A percentile compares a stretch with the other conserved stretches of the same genome.
Evolutionary conservation across 129 eudicot species (phyloP).

Genomic region (Flaveria linearis): DNA sequence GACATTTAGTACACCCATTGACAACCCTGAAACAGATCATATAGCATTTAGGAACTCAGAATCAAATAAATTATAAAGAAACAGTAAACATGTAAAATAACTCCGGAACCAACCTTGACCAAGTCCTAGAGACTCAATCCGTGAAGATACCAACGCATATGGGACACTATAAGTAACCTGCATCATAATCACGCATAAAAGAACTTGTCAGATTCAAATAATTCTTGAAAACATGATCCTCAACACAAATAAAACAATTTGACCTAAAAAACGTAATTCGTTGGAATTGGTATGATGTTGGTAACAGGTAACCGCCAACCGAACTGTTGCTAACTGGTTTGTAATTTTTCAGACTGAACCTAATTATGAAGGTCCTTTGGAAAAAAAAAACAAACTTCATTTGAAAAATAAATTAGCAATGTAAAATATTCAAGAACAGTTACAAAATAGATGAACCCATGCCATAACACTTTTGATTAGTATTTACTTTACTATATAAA

Average conservation of each 20-base stretch:
- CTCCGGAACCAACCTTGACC: conserved; percentile 78
- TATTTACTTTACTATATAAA: not conserved
- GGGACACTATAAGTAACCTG: conserved; percentile 99
- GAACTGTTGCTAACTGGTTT: not conserved
- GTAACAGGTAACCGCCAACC: not conserved
- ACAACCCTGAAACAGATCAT: conserved; percentile 68
- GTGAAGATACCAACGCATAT: conserved; percentile 84
- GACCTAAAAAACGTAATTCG: not conserved
- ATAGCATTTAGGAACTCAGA: not conserved
- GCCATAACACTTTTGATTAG: not conserved
- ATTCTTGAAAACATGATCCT: not conserved
- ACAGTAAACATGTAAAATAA: not conserved
- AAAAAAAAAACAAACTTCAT: not conserved
- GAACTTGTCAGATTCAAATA: conserved; percentile 8
- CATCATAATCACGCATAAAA: conserved; percentile 31
- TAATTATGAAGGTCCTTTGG: not conserved
- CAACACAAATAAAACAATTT: not conserved
- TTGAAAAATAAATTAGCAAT: not conserved
- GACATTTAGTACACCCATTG: conserved; percentile 94
- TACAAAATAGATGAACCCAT: not conserved
- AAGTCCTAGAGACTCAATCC: conserved; percentile 89
- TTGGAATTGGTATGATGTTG: not conserved
- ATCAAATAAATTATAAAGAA: conserved; percentile 4
- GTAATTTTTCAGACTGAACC: not conserved
- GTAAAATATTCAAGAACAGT: not conserved